Evolutionary conservation across 495 filamentous ascomycete genomes (phyloP).

Genomic region (Jackrogersella minutella): DNA sequence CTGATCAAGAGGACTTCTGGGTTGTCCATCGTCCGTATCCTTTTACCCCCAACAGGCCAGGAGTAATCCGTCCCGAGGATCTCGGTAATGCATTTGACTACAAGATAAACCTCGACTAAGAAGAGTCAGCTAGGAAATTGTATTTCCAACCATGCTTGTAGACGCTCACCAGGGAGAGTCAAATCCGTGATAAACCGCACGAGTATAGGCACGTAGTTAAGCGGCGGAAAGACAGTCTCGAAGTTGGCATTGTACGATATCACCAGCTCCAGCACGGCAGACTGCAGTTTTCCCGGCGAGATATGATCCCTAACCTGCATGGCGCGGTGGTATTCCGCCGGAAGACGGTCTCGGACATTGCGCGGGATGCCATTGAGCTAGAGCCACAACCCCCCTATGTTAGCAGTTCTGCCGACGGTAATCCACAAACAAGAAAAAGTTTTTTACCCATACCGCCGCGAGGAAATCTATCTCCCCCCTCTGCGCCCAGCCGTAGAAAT

Average conservation of each 20-base stretch:
- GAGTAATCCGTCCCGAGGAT: slow-evolving; percentile 65
- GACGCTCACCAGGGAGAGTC: slow-evolving; percentile 75
- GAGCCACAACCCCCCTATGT: too few relatives aligned
- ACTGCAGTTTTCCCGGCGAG: slow-evolving; percentile 65
- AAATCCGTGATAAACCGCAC: slow-evolving; percentile 76
- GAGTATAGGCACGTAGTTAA: slow-evolving; percentile 73
- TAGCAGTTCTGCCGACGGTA: too few relatives aligned
- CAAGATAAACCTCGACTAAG: slow-evolving; percentile 72
- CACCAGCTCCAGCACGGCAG: slow-evolving; percentile 64
- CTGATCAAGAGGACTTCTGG: slow-evolving; percentile 79
- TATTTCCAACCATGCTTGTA: background rate
- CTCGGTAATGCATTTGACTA: slow-evolving; percentile 64
- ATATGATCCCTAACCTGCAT: slow-evolving; percentile 65
- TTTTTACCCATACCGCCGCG: slow-evolving; percentile 48
- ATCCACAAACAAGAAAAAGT: too few relatives aligned
- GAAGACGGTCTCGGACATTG: slow-evolving; percentile 71
- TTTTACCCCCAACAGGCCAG: slow-evolving; percentile 54
- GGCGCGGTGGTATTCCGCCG: slow-evolving; percentile 62
- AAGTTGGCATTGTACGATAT: slow-evolving; percentile 72
- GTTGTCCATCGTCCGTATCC: slow-evolving; percentile 50
- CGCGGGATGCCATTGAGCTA: slow-evolving; percentile 64
- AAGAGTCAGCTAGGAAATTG: slow-evolving; percentile 22
- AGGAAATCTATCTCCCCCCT: slow-evolving; percentile 52
- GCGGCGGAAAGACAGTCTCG: slow-evolving; percentile 71
- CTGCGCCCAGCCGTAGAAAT: slow-evolving; percentile 55